Percentiles rank a stretch among this genome's conserved stretches.
Evolutionary conservation across 2,329 filamentous ascomycete species (phyloP).

Genomic region (Fusarium floridanum): DNA sequence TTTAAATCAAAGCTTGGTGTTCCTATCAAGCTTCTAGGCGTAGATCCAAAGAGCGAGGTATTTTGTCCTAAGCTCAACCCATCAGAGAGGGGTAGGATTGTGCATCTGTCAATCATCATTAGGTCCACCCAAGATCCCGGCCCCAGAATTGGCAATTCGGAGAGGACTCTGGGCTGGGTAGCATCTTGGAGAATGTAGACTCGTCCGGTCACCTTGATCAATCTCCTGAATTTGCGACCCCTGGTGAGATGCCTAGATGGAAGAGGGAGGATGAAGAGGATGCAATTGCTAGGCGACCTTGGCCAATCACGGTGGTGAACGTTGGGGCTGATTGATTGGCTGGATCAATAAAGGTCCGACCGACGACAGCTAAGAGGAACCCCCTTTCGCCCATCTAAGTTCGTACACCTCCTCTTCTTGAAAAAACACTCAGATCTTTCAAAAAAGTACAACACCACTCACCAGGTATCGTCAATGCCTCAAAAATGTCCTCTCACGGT

Average conservation of each 20-base stretch:
- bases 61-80: background rate
- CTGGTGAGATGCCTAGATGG: background rate
- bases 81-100: background rate
- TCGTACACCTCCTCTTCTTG: background rate
- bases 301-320: background rate
- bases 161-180: background rate
- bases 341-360: background rate
- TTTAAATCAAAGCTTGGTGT: background rate
- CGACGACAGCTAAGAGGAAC: background rate
- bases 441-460: background rate
- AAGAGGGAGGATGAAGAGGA: background rate
- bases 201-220: background rate
- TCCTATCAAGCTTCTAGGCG: background rate
- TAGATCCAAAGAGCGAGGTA: background rate
- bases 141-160: background rate
- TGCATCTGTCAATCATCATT: background rate
- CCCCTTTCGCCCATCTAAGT: background rate
- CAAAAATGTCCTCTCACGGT: background rate
- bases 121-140: background rate
- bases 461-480: background rate
- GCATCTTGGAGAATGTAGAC: background rate
- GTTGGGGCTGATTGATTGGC: background rate
- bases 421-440: background rate
- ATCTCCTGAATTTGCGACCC: background rate
- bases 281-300: background rate